These are phyloP conservation scores for Apiospora phragmitis DNA, from an alignment of 2,329 filamentous ascomycete species.

Conservation along the genomic window DNA sequence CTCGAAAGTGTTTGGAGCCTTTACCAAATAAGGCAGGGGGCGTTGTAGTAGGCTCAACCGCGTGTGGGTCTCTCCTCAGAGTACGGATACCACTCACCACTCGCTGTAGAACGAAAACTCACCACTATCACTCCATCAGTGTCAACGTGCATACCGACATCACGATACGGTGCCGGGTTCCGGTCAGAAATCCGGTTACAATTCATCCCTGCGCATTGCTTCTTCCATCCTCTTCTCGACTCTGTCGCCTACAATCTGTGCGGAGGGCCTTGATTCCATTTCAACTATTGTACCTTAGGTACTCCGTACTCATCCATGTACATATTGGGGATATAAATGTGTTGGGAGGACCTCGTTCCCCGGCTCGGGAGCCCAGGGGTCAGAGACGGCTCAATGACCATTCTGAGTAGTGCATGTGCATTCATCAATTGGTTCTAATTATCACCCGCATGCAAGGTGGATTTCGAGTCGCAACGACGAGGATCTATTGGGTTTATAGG, in stretches of 20 bases:
- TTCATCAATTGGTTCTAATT: not conserved
- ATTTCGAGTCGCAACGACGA: not conserved
- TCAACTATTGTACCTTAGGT: too few relatives aligned
- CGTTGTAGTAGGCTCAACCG: not conserved
- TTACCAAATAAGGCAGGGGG: conserved; percentile 1
- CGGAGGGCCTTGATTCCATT: not conserved
- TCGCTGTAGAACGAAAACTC: not conserved
- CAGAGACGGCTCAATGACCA: not conserved
- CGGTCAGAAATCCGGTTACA: not conserved
- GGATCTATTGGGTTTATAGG: not conserved
- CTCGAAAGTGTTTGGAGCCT: conserved; percentile 2
- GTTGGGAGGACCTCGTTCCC: not conserved
- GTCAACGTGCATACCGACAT: not conserved
- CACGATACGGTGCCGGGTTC: not conserved
- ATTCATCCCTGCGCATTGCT: not conserved
- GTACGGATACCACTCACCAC: not conserved
- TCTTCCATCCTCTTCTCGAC: not conserved
- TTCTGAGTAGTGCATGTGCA: not conserved
- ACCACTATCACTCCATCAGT: not conserved
- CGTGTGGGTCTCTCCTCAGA: not conserved
- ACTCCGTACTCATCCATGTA: not conserved
- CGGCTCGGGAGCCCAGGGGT: not conserved
- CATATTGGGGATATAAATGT: not conserved
- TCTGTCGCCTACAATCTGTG: not conserved
- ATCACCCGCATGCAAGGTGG: not conserved